phyloP scores from a whole-genome alignment of 2,329 filamentous ascomycete species.

The Fusarium miscanthi region DNA sequence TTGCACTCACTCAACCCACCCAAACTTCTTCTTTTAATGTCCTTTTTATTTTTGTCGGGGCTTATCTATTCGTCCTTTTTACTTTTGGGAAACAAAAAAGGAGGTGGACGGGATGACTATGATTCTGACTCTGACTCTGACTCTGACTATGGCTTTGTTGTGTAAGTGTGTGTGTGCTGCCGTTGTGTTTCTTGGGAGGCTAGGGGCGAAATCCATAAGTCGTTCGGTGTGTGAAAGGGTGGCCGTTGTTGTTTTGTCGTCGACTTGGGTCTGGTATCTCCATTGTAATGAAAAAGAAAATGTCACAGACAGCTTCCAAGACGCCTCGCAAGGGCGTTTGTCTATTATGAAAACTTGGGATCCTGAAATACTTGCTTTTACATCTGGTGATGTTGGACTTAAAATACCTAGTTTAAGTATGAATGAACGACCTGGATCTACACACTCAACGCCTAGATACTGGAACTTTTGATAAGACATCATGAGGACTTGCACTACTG shows the following conservation, averaged over 20 bases:
- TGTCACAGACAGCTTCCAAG: conserved; percentile 31
- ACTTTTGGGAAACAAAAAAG: conserved; percentile 42
- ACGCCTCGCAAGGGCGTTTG: conserved; percentile 21
- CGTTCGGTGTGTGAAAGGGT: conserved; percentile 42
- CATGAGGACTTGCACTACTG: background rate
- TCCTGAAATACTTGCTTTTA: background rate
- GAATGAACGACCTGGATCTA: background rate
- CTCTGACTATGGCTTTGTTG: conserved; percentile 21
- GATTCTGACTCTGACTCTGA: background rate
- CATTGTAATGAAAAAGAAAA: conserved; percentile 45
- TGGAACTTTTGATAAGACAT: background rate
- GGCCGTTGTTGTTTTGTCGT: conserved; percentile 41
- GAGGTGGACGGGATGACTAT: conserved; percentile 32
- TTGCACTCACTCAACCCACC: conserved; percentile 8
- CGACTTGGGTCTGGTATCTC: conserved; percentile 39
- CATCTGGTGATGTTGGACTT: conserved; percentile 5
- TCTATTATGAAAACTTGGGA: conserved; percentile 5
- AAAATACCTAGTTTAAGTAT: background rate
- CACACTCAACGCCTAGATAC: background rate
- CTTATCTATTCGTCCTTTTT: conserved; percentile 43
- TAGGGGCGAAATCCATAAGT: conserved; percentile 29
- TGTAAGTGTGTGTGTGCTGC: conserved; percentile 27
- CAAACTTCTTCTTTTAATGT: conserved; percentile 40
- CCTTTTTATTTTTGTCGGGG: conserved; percentile 43
- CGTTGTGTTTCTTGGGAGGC: conserved; percentile 28